Base-by-base conservation (phyloP, 176 grass and related monocot species). In the Cenchrus fungigraminus region DNA sequence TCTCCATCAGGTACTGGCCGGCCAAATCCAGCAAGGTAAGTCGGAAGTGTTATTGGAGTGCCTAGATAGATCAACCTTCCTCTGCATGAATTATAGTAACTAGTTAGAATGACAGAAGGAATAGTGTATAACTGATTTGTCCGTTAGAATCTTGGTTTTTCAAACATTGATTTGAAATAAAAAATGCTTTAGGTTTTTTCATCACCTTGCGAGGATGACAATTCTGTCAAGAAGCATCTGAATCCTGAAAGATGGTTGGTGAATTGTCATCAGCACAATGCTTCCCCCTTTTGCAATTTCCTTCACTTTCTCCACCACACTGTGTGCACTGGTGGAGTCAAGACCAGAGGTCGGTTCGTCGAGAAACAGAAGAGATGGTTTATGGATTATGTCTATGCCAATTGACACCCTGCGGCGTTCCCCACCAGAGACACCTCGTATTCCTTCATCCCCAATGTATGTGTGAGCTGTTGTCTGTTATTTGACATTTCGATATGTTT, bases 231-330 rank as follows among this genome's bases (percentile, higher is more conserved):
- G 89, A 52, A 95, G 87, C 89, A 90, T 91, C 82, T 95, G 95
- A 32, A 98, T 98, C 78, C 95, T 90, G 53, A 91, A 93, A 66
- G 92, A 95, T 59, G 95, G 95, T 47, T 98, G 96, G 65, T 95
- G 96, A 67, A 98, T 98, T 9, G 96, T 92, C 88, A 98, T 94
- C 16, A 98, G 84, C 67, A 95, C 93, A 58, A 94, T 84, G 68
- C 91, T 95, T 19, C 96, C 93, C 44, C 62, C 94, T 77, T 80
- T 86, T 11, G 96, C 86, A 12, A 94, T 95, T 12, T 92, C 89
- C 85, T 87, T 92, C 58, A 95, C 90, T 71, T 92, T 92, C 79
- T 92, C 90, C 72, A 92, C 87, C 49, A 95, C 93, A 31, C 88
- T 92, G 83, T 86, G 69, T 34, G 93, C 93, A 53, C 90, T 92